Percentiles rank a stretch among this genome's conserved stretches.
Conservation (phyloP, 2,329 filamentous ascomycete species). For the Calonectria pseudoreteaudii region DNA sequence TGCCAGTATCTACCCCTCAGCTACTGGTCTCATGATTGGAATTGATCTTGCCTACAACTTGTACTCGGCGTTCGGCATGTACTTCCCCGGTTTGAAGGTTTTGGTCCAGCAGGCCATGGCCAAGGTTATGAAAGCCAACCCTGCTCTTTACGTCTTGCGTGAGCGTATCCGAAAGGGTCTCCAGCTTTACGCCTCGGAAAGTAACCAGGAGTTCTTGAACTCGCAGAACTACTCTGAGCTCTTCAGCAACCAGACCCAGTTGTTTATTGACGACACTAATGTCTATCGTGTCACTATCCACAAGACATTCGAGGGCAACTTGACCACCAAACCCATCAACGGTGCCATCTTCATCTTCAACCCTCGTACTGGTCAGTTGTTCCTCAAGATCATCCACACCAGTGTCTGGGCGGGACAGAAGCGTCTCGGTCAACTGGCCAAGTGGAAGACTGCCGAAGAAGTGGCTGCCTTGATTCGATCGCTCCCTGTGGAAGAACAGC, state of each 20-base stretch:
- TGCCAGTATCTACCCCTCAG: slow-evolving; percentile 98
- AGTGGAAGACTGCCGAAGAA: slow-evolving; percentile 99
- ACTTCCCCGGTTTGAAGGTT: slow-evolving; percentile 97
- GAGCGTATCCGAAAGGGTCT: slow-evolving; percentile 99
- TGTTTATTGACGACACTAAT: slow-evolving; percentile 99
- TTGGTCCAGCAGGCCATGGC: slow-evolving; percentile 98
- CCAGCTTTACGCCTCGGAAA: slow-evolving; percentile 97
- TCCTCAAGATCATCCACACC: slow-evolving; percentile 99
- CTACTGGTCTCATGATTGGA: slow-evolving; percentile 96
- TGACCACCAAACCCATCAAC: slow-evolving; percentile 99
- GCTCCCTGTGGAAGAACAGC: slow-evolving; percentile 95
- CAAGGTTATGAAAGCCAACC: slow-evolving; percentile 99
- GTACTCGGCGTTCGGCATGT: slow-evolving; percentile 98
- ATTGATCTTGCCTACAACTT: slow-evolving; percentile 98
- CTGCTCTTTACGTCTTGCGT: slow-evolving; percentile 92
- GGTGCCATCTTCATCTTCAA: slow-evolving; percentile 99
- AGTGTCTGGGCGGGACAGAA: slow-evolving; percentile 99
- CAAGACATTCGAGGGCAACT: slow-evolving; percentile 98
- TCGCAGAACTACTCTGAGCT: slow-evolving; percentile 99
- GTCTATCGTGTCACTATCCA: slow-evolving; percentile 99
- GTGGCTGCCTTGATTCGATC: slow-evolving; percentile 97
- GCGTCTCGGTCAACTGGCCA: slow-evolving; percentile 96
- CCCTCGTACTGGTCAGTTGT: slow-evolving; percentile 95
- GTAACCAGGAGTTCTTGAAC: slow-evolving; percentile 98
- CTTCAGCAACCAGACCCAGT: slow-evolving; percentile 98